Base-by-base conservation (phyloP, 768 basidiomycete genomes). In the Amanita molliuscula region DNA sequence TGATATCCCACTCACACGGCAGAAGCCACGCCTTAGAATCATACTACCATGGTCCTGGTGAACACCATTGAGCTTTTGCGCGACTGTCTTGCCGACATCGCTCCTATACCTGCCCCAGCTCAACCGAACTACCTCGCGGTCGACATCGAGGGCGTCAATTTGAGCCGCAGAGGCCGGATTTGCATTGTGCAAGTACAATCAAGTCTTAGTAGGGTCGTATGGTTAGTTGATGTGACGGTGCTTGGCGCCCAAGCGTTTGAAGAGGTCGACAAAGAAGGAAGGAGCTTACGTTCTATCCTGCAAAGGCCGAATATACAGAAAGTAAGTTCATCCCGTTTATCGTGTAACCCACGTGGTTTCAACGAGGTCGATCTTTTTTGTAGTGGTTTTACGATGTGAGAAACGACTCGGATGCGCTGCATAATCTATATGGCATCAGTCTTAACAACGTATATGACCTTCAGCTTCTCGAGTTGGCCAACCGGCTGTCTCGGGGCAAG, bases 381-480 rank as follows among this genome's bases (percentile, higher is more conserved):
- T 18, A 67, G 65, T 52, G 64, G 7, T 63, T 68, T 42, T 68
- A 58, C 52, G 67, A 68, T 44, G 63, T 68, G 23, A 54, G 67
- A 18, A 64, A 61, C 50, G 67, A 68, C 53, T 61, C 65, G 1
- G 67, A 68, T 41, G 65, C 67, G 0, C 51, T 68, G 13, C 62
- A 48, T 40, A 58, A 65, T 36, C 45, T 63, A 16, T 65, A 63
- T 50, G 54, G 53, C 11, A 50, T 68, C 13, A 53, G 53, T 6
- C 53, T 68, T 7, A 53, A 53, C n/a, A 64, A 64, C 45, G 59
- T 62, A 0, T 61, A 58, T 52, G 67, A 68, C 47, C 38, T 68
- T 13, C 65, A 68, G 47, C 52, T 68, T 31, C 60, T 66, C 44
- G 67, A 68, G 48, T 47, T 64, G 51, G 64, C 65, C 35, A 55